These are phyloP conservation scores for Pichia sp. DNA, from an alignment of 1,139 yeast species.

Conservation along the genomic window DNA sequence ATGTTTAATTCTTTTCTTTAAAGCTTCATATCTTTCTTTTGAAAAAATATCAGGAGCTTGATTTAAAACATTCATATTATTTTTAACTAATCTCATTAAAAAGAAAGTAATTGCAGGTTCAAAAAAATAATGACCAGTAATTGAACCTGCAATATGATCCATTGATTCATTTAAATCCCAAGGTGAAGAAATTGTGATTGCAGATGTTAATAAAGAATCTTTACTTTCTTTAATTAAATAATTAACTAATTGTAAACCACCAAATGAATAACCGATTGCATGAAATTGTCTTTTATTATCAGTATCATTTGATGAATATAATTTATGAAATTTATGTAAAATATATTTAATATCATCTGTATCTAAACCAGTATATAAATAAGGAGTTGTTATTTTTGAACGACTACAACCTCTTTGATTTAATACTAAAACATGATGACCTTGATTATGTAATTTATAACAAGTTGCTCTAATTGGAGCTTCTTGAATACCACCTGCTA, in stretches of 20 bases:
- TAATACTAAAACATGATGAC: constrained; percentile 63
- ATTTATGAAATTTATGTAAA: constrained; percentile 37
- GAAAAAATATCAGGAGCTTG: constrained; percentile 32
- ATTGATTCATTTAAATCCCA: constrained; percentile 72
- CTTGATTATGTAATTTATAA: constrained; percentile 31
- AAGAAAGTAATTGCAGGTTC: constrained; percentile 53
- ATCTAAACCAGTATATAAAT: constrained; percentile 65
- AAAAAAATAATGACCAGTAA: constrained; percentile 52
- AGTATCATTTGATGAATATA: constrained; percentile 1
- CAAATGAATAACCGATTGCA: constrained; percentile 80
- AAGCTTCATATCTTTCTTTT: constrained; percentile 17
- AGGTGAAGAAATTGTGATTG: constrained; percentile 67
- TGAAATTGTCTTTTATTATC: constrained; percentile 72
- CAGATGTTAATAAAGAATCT: constrained; percentile 51
- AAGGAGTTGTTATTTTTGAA: constrained; percentile 70
- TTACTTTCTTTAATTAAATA: constrained; percentile 69
- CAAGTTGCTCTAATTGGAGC: constrained; percentile 68
- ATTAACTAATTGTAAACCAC: constrained; percentile 72
- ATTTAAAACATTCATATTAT: constrained; percentile 41
- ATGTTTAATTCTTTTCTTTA: constrained; percentile 32
- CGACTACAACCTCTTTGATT: constrained; percentile 86
- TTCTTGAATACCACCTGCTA: constrained; percentile 92
- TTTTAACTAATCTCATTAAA: constrained; percentile 43
- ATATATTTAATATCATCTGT: constrained; percentile 66
- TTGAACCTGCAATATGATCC: constrained; percentile 43